phyloP scores from a whole-genome alignment of 2,329 filamentous ascomycete genomes.

The Zymoseptoria pseudotritici region DNA sequence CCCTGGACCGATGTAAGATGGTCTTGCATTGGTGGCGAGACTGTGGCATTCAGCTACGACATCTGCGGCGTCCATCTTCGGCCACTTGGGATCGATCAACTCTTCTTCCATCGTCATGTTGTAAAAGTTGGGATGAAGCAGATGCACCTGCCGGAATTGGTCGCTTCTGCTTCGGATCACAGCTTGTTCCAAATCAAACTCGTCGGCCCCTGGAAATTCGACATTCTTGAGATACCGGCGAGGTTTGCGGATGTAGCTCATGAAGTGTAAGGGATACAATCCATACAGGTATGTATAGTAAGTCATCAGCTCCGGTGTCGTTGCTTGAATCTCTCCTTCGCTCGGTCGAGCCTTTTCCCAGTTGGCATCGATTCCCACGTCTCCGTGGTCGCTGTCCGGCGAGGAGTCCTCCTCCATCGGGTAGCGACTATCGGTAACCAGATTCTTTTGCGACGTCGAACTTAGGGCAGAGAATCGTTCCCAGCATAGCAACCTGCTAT shows the following conservation, averaged over 20 bases:
- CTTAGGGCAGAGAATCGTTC: conserved; percentile 45
- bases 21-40: conserved; percentile 47
- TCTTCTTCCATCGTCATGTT: conserved; percentile 72
- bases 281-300: conserved; percentile 81
- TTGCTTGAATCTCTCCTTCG: conserved; percentile 54
- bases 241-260: conserved; percentile 78
- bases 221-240: conserved; percentile 69
- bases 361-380: conserved; percentile 29
- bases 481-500: conserved; percentile 74
- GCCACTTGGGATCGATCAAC: conserved; percentile 69
- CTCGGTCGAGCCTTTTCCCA: conserved; percentile 62
- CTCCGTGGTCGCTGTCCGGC: conserved; percentile 32
- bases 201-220: conserved; percentile 61
- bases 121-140: conserved; percentile 80
- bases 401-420: conserved; percentile 22
- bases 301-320: conserved; percentile 60
- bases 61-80: conserved; percentile 71
- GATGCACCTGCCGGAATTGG: conserved; percentile 62
- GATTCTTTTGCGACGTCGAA: conserved; percentile 26
- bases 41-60: conserved; percentile 73
- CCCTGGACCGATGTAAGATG: conserved; percentile 38
- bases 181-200: conserved; percentile 69
- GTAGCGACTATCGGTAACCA: conserved; percentile 30
- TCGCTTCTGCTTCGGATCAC: conserved; percentile 72
- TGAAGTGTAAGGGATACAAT: conserved; percentile 76